phyloP scores from a whole-genome alignment of 805 yeast genomes.

The Metschnikowia colocasiae region DNA sequence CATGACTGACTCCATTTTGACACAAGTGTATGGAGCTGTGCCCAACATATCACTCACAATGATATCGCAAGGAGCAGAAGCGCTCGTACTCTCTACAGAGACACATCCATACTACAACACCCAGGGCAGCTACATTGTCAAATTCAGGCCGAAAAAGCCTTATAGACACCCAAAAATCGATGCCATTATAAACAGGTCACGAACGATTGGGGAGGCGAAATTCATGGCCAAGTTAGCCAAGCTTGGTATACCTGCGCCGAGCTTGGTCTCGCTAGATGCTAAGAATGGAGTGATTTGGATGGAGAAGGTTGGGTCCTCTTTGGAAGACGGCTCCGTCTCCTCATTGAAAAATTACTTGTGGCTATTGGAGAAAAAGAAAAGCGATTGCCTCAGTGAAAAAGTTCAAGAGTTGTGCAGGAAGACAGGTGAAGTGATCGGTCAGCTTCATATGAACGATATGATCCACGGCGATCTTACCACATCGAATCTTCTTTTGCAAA shows the following conservation, averaged over 20 bases:
- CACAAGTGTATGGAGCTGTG: slow-evolving; percentile 39
- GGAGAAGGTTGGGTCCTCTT: slow-evolving; percentile 64
- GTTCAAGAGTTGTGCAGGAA: slow-evolving; percentile 43
- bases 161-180: slow-evolving; percentile 87
- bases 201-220: slow-evolving; percentile 84
- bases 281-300: slow-evolving; percentile 82
- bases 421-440: slow-evolving; percentile 68
- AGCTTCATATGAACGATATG: slow-evolving; percentile 69
- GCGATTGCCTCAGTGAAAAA: slow-evolving; percentile 25
- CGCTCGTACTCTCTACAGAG: slow-evolving; percentile 62
- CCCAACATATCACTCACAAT: slow-evolving; percentile 49
- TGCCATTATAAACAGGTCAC: slow-evolving; percentile 63
- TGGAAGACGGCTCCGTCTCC: slow-evolving; percentile 52
- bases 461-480: slow-evolving; percentile 94
- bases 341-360: slow-evolving; percentile 73
- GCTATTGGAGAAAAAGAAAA: slow-evolving; percentile 43
- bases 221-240: slow-evolving; percentile 54
- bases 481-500: slow-evolving; percentile 68
- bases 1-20: slow-evolving; percentile 57
- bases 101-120: slow-evolving; percentile 57
- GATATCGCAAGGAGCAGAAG: slow-evolving; percentile 90
- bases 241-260: slow-evolving; percentile 67
- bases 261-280: slow-evolving; percentile 71
- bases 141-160: slow-evolving; percentile 85
- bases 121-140: slow-evolving; percentile 50